Base-by-base conservation (phyloP, 441 rosid species). In the Eruca vesicaria region DNA sequence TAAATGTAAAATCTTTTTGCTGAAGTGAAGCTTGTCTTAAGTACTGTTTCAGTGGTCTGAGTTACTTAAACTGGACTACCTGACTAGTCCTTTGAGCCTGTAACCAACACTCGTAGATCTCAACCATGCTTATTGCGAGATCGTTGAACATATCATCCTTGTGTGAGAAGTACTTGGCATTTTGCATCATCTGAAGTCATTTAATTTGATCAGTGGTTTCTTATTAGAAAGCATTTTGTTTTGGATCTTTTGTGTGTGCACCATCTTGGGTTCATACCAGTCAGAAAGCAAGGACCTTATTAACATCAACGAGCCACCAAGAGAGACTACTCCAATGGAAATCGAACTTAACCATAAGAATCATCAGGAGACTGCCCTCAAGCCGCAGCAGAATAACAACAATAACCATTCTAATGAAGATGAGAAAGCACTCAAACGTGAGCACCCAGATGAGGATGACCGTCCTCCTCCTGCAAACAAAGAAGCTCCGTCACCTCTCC, bases 401-500 rank as follows among this genome's bases (percentile, higher is more conserved):
- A 71, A 21, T 19, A 53, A 52, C 18, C 10, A 29, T 14, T 1
- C 21, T 52, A 63, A 45, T 56, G 73, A 71, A 71, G 26, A 23
- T 53, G 33, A 86, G 86, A 84, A 88, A 90, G 84, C 84, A 79
- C 41, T 93, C 87, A 80, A 85, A 80, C 67, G n/a, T 67, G 73
- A 78, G 55, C 32, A 62, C 9, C 9, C 78, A 7, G 78, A 78
- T 7, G 67, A 43, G 41, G 90, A 84, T 7, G 90, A 83, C 59
- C 74, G 81, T 76, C 82, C 88, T 76, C 83, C 86, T 73, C 73
- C 84, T 3, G 9, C 81, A 16, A 83, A 89, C 65, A 84, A 79
- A 43, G 92, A 90, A 76, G 93, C 87, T 21, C 74, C 96, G 28
- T 82, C 84, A 33, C 91, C 94, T n/a, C 76, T 91, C 21, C 89